Base-by-base conservation (phyloP, 2,329 filamentous ascomycete species). In the Fusarium sp. region DNA sequence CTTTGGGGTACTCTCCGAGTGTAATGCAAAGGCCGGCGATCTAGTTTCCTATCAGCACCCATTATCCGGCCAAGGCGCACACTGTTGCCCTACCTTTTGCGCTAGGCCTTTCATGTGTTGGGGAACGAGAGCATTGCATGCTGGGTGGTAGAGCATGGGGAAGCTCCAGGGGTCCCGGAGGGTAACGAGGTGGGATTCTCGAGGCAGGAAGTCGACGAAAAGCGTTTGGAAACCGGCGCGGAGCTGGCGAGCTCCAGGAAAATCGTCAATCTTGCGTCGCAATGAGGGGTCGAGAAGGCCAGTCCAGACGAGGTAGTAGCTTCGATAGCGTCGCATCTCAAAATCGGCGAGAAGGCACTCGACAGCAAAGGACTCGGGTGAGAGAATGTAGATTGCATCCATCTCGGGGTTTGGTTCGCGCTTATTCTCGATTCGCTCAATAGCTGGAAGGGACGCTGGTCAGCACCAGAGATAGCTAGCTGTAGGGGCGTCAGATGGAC, bases 121-220 rank as follows among this genome's bases (percentile, higher is more conserved):
- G 49, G 91, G 88, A 40, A 99, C 91, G 43, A 98, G 83, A 69
- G 89, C 87, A 79, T 97, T 97, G 81, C 96, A 98, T 55, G 87
- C 89, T 2, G 95, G 95, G 77, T 99, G 95, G 81, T 92, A 99
- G 62, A 99, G 85, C 52, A 94, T 87, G 1, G 94, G 94, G 76
- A 99, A 99, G 81, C 95, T 98, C 90, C 92, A 97, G 1, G 96
- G 95, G 77, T 99, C 95, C 76, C 92, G 87, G 75, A 99, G 98
- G 1, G 94, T 97, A 73, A 98, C 85, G 40, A 99, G 83, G 74
- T 97, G 93, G 8, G 94, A 96, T 82, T 99, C 96, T 75, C 94
- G 89, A 7, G 96, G 94, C 76, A 90, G 95, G 79, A 91, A 99
- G 79, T 98, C 92, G 77, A 97, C 88, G 54, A 94, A 93, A 57